A percentile compares a stretch with the other conserved stretches of the same genome.
These are phyloP conservation scores for Lasiodiplodia sp. DNA, from an alignment of 2,329 filamentous ascomycete species.

Conservation along the genomic window DNA sequence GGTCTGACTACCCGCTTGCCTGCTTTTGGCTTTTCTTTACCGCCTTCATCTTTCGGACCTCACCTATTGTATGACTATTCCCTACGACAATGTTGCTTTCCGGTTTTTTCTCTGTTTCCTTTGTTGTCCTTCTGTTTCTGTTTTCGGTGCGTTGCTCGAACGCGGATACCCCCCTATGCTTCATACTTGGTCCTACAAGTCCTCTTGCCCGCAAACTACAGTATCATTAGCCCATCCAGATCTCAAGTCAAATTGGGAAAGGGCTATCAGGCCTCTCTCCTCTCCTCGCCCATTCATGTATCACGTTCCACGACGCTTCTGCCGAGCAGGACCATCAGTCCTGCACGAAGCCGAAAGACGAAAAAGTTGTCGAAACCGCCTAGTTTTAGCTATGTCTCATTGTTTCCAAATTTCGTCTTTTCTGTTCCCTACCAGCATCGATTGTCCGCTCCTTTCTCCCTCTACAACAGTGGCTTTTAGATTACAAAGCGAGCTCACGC, in stretches of 20 bases:
- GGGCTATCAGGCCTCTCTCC: not conserved
- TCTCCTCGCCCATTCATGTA: not conserved
- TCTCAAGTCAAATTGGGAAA: slow-evolving; percentile 1
- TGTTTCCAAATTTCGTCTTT: not conserved
- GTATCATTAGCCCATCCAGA: slow-evolving; percentile 23
- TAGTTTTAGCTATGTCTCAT: not conserved
- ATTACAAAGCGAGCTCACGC: slow-evolving; percentile 14
- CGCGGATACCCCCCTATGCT: slow-evolving; percentile 25
- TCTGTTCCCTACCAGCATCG: not conserved
- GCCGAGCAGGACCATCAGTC: not conserved
- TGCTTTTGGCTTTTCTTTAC: slow-evolving; percentile 9
- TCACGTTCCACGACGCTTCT: not conserved
- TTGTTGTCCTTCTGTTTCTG: not conserved
- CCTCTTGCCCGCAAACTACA: slow-evolving; percentile 16
- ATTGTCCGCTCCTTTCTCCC: not conserved
- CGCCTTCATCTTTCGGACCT: not conserved
- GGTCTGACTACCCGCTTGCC: not conserved
- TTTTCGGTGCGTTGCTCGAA: slow-evolving; percentile 15
- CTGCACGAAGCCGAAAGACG: not conserved
- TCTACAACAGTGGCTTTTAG: slow-evolving; percentile 2
- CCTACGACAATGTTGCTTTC: slow-evolving; percentile 1
- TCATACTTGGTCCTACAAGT: not conserved
- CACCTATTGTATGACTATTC: slow-evolving; percentile 23
- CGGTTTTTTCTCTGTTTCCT: not conserved
- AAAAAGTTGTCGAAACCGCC: not conserved